Evolutionary conservation across 2,329 filamentous ascomycete species (phyloP), one percentile per base, ranked within the genome.

Genomic region (Trichoderma sp.): DNA sequence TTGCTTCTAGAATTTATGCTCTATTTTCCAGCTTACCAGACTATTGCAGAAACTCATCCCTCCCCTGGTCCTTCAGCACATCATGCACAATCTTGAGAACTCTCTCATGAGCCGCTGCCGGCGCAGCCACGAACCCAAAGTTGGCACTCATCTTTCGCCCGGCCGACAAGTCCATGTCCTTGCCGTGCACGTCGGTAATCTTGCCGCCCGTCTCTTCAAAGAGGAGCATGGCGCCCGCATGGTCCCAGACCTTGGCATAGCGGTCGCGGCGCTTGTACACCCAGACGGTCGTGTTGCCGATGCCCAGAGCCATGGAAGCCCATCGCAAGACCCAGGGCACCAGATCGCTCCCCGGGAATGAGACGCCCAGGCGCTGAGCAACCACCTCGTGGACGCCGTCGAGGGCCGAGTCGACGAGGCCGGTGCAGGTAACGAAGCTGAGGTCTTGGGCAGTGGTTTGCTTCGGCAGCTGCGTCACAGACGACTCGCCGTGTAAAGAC

Each of bases 21-120:
- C 15, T 39, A 30, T 7, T 39, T 15, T 6, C 9, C 21, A 10
- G 7, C 45, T 44, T 7, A 45, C 2, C 10, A 19, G 24, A 6
- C 19, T 28, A 68, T 21, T 64, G 48, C 50, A 76, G 19, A 52
- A 71, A 72, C 0, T 69, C 71, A 0, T 69, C 68, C 24, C 72
- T 72, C 0, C 72, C 68, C 57, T 80, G 71, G 24, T 78, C 75
- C 26, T 63, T 76, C 69, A 97, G 79, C n/a, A 96, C 92, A 68
- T 87, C 85, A 75, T 90, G 90, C 2, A 98, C 94, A 5, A 85
- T 90, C 69, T 87, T 82, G 64, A 86, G 70, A 1, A 87, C 81
- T 2, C 68, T 61, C 0, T 48, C 75, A 66, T 87, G 84, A 7
- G 81, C 58, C 5, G 71, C 72, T 19, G 67, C 73, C 7, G 83